Evolutionary conservation across 768 basidiomycete genomes (phyloP).

Genomic region (Trametes meyenii): DNA sequence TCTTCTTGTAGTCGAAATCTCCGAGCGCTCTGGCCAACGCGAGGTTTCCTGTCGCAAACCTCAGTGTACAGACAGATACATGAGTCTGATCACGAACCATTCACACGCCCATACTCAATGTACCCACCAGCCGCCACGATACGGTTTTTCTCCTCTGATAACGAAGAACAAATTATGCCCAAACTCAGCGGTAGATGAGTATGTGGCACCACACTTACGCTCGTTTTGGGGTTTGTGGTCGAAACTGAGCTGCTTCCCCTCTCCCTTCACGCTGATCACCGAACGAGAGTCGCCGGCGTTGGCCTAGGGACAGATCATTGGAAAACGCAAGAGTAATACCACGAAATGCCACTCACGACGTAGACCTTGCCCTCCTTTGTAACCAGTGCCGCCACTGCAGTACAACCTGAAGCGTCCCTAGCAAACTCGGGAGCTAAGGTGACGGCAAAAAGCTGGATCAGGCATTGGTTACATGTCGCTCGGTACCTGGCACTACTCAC

Average conservation of each 20-base stretch:
- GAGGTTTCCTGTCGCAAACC: constrained; percentile 72
- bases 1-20: constrained; percentile 99
- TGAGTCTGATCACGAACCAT: constrained; percentile 55
- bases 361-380: constrained; percentile 78
- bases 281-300: constrained; percentile 97
- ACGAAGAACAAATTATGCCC: constrained; percentile 16
- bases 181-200: constrained; percentile 2
- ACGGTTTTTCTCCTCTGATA: constrained; percentile 76
- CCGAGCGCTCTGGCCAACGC: constrained; percentile 94
- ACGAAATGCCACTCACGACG: constrained; percentile 56
- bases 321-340: background rate
- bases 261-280: constrained; percentile 82
- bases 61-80: background rate
- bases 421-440: constrained; percentile 78
- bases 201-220: constrained; percentile 47
- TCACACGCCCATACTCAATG: constrained; percentile 95
- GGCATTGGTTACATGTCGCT: constrained; percentile 11
- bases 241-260: constrained; percentile 85
- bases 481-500: constrained; percentile 45
- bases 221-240: constrained; percentile 96
- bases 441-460: constrained; percentile 9
- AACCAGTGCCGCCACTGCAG: constrained; percentile 86
- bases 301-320: constrained; percentile 57
- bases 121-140: constrained; percentile 93
- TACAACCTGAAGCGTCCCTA: constrained; percentile 94